Conservation (phyloP, 345 rosid genomes). For the Schrenkiella parvula region DNA sequence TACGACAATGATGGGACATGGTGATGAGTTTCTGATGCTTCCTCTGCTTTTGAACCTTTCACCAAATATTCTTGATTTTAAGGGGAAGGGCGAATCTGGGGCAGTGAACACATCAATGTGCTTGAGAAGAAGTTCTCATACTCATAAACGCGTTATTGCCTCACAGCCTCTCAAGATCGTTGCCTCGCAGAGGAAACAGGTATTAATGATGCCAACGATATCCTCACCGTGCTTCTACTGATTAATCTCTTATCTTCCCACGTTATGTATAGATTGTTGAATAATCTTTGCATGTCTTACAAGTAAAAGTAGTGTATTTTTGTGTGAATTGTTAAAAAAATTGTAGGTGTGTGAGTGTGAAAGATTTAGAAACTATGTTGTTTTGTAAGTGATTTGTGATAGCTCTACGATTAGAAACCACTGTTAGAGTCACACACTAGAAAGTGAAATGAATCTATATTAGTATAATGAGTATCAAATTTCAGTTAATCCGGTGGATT, state of each 20-base stretch:
- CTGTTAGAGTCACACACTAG: too few species aligned
- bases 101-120: conserved; percentile 5
- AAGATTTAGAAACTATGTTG: not conserved
- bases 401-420: not conserved
- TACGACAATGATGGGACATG: not conserved
- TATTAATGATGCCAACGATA: not conserved
- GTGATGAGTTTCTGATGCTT: conserved; percentile 1
- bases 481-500: too few species aligned
- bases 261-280: not conserved
- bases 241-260: not conserved
- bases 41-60: not conserved
- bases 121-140: not conserved
- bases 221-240: conserved; percentile 12
- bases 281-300: not conserved
- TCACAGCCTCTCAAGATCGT: conserved; percentile 4
- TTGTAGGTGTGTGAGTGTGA: not conserved
- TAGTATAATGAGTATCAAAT: too few species aligned
- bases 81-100: not conserved
- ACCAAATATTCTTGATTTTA: conserved; percentile 16
- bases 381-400: not conserved
- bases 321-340: not conserved
- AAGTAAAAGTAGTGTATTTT: not conserved
- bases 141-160: not conserved
- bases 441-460: too few species aligned
- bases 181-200: not conserved